Conservation (phyloP, 1,284 basidiomycete species). For the Fistulinella cinereoalba region DNA sequence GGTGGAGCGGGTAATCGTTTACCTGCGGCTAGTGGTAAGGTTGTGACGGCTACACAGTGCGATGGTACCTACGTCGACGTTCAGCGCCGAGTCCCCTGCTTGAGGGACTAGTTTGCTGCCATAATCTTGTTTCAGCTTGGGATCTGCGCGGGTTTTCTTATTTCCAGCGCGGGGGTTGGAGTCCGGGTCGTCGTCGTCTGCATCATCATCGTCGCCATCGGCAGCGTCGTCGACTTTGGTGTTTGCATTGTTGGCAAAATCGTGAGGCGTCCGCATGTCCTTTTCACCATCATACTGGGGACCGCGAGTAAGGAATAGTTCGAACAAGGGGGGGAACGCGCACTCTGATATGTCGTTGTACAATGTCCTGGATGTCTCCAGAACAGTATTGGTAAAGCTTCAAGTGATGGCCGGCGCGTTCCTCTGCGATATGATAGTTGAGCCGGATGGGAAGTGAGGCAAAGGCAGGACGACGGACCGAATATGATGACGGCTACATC, state of each 20-base stretch:
- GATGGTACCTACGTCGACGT: conserved; percentile 25
- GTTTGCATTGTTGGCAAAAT: conserved; percentile 40
- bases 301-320: not conserved
- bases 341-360: conserved; percentile 48
- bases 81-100: conserved; percentile 23
- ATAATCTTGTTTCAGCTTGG: conserved; percentile 33
- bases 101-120: conserved; percentile 17
- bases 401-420: conserved; percentile 51
- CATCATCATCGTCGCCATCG: conserved; percentile 43
- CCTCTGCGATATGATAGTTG: conserved; percentile 36
- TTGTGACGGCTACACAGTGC: not conserved
- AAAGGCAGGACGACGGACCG: conserved; percentile 38
- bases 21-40: conserved; percentile 18
- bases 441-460: not conserved
- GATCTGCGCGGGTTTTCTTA: conserved; percentile 27
- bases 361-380: conserved; percentile 50
- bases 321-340: conserved; percentile 12
- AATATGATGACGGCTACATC: conserved; percentile 63
- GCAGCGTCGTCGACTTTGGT: conserved; percentile 41
- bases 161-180: conserved; percentile 17
- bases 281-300: conserved; percentile 52
- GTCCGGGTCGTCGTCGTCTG: conserved; percentile 33
- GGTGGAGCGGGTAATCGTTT: conserved; percentile 27
- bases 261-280: conserved; percentile 46
- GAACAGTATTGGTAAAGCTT: conserved; percentile 67